These are phyloP conservation scores for Candida mesenterica DNA, from an alignment of 1,139 yeast genomes.

Conservation along the genomic window DNA sequence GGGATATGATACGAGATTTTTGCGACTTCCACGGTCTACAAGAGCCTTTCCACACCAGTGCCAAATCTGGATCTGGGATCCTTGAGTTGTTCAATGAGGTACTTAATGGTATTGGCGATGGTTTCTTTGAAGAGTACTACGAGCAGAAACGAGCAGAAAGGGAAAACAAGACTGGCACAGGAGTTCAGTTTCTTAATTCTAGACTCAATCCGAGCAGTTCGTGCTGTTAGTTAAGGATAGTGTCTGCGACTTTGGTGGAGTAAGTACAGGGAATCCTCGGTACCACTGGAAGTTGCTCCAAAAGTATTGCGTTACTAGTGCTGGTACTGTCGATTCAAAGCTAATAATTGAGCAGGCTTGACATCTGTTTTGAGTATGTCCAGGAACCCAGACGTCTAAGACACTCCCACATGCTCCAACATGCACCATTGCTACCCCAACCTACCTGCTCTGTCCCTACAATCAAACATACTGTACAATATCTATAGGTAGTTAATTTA, in stretches of 20 bases:
- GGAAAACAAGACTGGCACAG: background rate
- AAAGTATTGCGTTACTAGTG: too few relatives aligned
- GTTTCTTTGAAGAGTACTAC: conserved; percentile 11
- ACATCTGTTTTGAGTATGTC: too few relatives aligned
- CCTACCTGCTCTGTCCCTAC: background rate
- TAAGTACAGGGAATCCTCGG: too few relatives aligned
- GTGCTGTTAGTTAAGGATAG: conserved; percentile 8
- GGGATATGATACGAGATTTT: conserved; percentile 9
- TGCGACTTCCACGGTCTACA: conserved; percentile 5
- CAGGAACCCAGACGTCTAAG: too few relatives aligned
- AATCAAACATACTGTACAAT: conserved; percentile 1
- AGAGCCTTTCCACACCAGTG: conserved; percentile 39
- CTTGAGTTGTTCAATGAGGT: conserved; percentile 41
- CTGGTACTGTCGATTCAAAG: too few relatives aligned
- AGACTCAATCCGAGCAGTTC: conserved; percentile 1
- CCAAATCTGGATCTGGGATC: conserved; percentile 48
- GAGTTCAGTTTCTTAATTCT: conserved; percentile 8
- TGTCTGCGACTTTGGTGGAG: too few relatives aligned
- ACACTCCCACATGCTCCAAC: too few relatives aligned
- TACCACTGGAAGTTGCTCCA: too few relatives aligned
- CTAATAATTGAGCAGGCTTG: too few relatives aligned
- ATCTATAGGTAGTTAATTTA: background rate
- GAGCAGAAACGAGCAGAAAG: background rate
- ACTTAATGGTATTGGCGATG: conserved; percentile 42
- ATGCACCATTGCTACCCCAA: too few relatives aligned